These are phyloP conservation scores for Pelargonium australe DNA, from an alignment of 441 rosid genomes.

Conservation along the genomic window DNA sequence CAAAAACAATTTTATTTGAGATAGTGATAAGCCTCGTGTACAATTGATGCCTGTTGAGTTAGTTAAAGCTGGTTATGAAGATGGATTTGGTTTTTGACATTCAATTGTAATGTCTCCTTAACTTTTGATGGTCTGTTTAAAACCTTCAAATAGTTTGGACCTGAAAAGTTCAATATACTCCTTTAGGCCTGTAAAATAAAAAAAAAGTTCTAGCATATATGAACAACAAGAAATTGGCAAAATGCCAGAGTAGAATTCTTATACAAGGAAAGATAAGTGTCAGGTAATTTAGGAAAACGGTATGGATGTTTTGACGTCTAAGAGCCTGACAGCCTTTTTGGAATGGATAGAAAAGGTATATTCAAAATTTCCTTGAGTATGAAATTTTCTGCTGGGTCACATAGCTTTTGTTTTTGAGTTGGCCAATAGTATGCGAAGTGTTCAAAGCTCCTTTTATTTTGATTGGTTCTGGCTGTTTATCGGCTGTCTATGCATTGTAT, in stretches of 20 bases:
- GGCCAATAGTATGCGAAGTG: background rate
- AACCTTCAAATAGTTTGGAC: background rate
- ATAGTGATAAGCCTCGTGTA: background rate
- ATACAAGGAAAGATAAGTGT: background rate
- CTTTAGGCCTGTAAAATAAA: background rate
- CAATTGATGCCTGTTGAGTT: background rate
- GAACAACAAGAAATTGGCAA: background rate
- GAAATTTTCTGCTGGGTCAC: background rate
- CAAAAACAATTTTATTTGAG: background rate
- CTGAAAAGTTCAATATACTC: background rate
- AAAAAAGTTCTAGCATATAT: background rate
- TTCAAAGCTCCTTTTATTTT: background rate
- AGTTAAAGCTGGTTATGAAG: background rate
- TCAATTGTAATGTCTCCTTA: background rate
- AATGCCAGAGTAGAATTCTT: background rate
- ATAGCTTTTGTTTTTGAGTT: background rate
- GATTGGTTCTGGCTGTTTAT: slow-evolving; percentile 9
- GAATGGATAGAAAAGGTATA: background rate
- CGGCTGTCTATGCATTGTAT: background rate
- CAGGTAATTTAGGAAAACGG: background rate
- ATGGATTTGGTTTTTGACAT: background rate
- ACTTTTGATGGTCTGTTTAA: background rate
- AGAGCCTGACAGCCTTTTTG: background rate
- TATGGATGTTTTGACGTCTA: background rate
- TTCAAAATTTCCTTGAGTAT: background rate